phyloP scores from a whole-genome alignment of 768 basidiomycete species.

The Paxillus rubicundulus region DNA sequence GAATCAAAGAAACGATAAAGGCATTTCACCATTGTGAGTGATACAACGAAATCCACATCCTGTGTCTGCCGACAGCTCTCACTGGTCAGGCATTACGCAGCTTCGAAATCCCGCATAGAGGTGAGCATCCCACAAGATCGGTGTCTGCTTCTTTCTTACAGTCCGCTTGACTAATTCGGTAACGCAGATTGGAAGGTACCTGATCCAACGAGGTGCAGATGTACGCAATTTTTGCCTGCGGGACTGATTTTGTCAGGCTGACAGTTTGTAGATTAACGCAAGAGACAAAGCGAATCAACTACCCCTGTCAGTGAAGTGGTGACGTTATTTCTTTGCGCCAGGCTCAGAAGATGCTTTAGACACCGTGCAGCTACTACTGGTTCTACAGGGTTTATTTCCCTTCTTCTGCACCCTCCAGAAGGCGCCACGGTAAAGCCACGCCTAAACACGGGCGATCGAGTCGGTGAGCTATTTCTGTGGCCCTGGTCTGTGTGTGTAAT shows the following conservation, averaged over 20 bases:
- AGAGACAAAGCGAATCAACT: slow-evolving; percentile 91
- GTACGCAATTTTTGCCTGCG: slow-evolving; percentile 50
- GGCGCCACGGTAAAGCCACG: slow-evolving; percentile 65
- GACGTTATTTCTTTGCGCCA: not conserved
- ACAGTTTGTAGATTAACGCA: slow-evolving; percentile 75
- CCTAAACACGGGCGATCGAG: slow-evolving; percentile 81
- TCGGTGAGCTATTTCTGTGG: slow-evolving; percentile 45
- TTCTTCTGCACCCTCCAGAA: slow-evolving; percentile 84
- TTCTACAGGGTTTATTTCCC: slow-evolving; percentile 80
- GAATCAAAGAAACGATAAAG: slow-evolving; percentile 77
- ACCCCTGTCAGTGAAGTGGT: slow-evolving; percentile 58
- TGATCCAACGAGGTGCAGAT: slow-evolving; percentile 88
- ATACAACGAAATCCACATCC: not conserved
- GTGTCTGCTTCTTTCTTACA: slow-evolving; percentile 16
- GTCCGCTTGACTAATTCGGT: slow-evolving; percentile 27
- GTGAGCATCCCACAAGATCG: slow-evolving; percentile 40
- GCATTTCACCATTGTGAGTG: slow-evolving; percentile 76
- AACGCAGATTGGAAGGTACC: slow-evolving; percentile 76
- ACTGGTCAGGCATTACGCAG: slow-evolving; percentile 77
- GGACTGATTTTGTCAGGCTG: slow-evolving; percentile 30
- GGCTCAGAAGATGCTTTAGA: slow-evolving; percentile 38
- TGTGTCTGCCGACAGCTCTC: slow-evolving; percentile 8
- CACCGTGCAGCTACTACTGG: slow-evolving; percentile 98
- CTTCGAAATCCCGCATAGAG: slow-evolving; percentile 86
- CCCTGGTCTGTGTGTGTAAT: no score